Evolutionary conservation across 495 filamentous ascomycete species (phyloP), one percentile per base, ranked within the genome.

Genomic region (Penicillium lagena): DNA sequence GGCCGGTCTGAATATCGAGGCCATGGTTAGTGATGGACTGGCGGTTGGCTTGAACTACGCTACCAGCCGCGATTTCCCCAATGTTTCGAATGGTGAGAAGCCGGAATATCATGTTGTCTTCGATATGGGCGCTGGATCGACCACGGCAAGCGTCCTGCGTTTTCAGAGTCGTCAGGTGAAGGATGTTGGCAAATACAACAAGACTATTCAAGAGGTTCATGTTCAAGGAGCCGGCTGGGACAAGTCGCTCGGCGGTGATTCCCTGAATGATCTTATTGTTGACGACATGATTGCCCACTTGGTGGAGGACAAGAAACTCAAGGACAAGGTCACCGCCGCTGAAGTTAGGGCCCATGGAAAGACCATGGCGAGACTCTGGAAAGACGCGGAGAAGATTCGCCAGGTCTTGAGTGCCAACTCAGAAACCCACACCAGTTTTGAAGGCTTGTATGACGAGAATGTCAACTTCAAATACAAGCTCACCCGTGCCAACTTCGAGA

Each of bases 111-210:
- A 99, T 59, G 72, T 99, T 58, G 79, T 99, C 12, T 97, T 89
- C 53, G 94, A 99, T 55, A 96, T 97, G 90, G 93, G 93, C 46
- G 93, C 93, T 55, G 93, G 93, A 8, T 95, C 89, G n/a, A 88
- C 94, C 12, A 95, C 89, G 45, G 93, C 91, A n/a, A 94, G 90
- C 7, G 73, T 99, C 12, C 59, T 99, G 60, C 85, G 79, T 54
- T 95, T 97, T 71, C 90, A 95, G 60, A 87, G 85, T 56, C 80
- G 81, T 51, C 84, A 75, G 7, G 86, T 97, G 38, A 99, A 96
- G 72, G 90, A 96, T 58, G 69, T 94, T 46, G 90, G 93, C 36
- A 85, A 83, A 54, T 94, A 80, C 76, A 99, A 95, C 71, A 99
- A 99, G 75, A 95, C 90, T 10, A 65, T 97, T 39, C 93, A 96